These are phyloP conservation scores for Annulohypoxylon stygium DNA, from an alignment of 495 filamentous ascomycete genomes.

Conservation along the genomic window DNA sequence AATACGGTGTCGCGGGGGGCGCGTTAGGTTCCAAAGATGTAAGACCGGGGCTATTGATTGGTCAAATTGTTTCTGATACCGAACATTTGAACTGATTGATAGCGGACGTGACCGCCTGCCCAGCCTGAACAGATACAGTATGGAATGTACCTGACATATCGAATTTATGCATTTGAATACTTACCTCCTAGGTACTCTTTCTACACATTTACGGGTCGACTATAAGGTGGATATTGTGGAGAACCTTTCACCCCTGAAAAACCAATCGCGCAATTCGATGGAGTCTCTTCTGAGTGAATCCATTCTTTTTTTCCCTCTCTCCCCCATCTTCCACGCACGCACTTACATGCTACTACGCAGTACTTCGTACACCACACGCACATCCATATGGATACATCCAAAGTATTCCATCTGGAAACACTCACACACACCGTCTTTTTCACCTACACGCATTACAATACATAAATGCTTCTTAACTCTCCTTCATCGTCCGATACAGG, in stretches of 20 bases:
- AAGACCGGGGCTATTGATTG: conserved; percentile 11
- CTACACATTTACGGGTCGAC: conserved; percentile 7
- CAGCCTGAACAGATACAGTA: conserved; percentile 33
- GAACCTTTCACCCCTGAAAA: conserved; percentile 1
- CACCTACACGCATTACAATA: not conserved
- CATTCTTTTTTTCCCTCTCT: conserved; percentile 3
- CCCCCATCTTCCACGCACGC: not conserved
- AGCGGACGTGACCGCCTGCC: conserved; percentile 27
- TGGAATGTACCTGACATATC: conserved; percentile 23
- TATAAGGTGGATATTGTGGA: conserved; percentile 28
- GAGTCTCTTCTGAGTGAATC: not conserved
- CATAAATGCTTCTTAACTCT: conserved; percentile 7
- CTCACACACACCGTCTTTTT: conserved; percentile 19
- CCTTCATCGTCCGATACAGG: conserved; percentile 7
- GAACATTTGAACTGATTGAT: not conserved
- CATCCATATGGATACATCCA: not conserved
- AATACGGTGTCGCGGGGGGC: conserved; percentile 35
- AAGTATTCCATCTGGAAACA: not conserved
- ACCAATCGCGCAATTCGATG: conserved; percentile 20
- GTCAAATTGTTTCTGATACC: conserved; percentile 27
- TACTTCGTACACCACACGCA: not conserved
- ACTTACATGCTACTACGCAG: not conserved
- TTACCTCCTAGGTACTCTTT: not conserved
- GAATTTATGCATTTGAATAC: conserved; percentile 16
- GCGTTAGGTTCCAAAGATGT: conserved; percentile 7